Evolutionary conservation across 768 basidiomycete species (phyloP), one percentile per base, ranked within the genome.

Genomic region (Leccinellum rugosiceps): DNA sequence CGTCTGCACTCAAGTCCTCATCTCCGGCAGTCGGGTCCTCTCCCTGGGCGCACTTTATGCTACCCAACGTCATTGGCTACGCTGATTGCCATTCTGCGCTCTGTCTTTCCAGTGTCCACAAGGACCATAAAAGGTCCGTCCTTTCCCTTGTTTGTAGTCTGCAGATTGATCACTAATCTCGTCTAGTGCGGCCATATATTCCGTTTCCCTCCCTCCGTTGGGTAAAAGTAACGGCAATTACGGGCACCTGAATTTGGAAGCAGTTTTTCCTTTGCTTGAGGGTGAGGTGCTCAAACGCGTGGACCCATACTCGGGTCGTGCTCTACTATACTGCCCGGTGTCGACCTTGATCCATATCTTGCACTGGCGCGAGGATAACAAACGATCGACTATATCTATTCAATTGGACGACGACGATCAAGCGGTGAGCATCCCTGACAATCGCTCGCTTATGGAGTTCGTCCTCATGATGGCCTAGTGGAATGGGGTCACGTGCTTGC

Each of bases 401-500:
- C 54, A 63, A 6, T 34, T 34, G 1, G 63, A 70, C 4, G 71
- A 71, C 17, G 52, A 65, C 10, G 74, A 75, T 34, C 72, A 74
- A 50, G 53, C 66, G 59, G 77, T 77, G 50, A 54, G 75, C 21
- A 10, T 25, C 26, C 52, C 3, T 25, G 7, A 19, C 26, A 3
- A n/a, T n/a, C n/a, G n/a, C n/a, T 45, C 8, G 38, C 13, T 49
- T 11, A 17, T 55, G 10, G 25, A 53, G 38, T 26, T 0, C 50
- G 26, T 50, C 44, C 46, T 57, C 7, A 57, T 23, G 26, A 15
- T 30, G 6, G 46, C 21, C 15, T 7, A 78, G 76, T 77, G 74
- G 74, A 77, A 74, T 35, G 73, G 72, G 1, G 72, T 84, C 9
- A 67, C 81, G 1, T 75, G 73, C 9, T 58, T 81, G 17, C 75